Percentiles rank a stretch among this genome's conserved stretches.
Evolutionary conservation across 2,329 filamentous ascomycete species (phyloP).

Genomic region (Paecilomyces formosus): DNA sequence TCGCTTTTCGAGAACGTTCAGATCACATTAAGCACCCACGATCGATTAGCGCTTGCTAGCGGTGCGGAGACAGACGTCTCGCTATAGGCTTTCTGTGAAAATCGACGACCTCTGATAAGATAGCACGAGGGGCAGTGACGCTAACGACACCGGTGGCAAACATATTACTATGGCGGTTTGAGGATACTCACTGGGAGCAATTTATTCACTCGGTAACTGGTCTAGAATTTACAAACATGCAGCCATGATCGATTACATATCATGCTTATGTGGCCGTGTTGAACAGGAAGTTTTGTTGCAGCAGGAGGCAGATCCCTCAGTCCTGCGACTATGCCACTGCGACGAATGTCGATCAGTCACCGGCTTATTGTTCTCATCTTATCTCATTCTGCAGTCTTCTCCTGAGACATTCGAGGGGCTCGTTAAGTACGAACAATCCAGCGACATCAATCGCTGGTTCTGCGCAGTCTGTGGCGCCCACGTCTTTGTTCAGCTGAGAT

Average conservation of each 20-base stretch:
- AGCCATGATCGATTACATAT: slow-evolving; percentile 6
- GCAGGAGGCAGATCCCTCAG: slow-evolving; percentile 10
- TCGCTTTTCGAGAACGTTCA: not conserved
- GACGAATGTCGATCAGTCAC: slow-evolving; percentile 41
- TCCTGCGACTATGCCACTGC: slow-evolving; percentile 46
- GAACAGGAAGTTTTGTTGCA: slow-evolving; percentile 17
- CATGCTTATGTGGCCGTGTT: slow-evolving; percentile 22
- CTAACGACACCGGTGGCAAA: not conserved
- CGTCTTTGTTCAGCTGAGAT: slow-evolving; percentile 22
- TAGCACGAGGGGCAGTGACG: not conserved
- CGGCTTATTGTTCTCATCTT: slow-evolving; percentile 41
- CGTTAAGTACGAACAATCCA: slow-evolving; percentile 37
- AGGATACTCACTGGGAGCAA: not conserved
- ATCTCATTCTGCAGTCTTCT: slow-evolving; percentile 31
- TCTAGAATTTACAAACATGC: not conserved
- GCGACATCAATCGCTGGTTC: slow-evolving; percentile 38
- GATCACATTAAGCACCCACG: not conserved
- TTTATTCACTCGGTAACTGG: not conserved
- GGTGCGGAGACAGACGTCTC: not conserved
- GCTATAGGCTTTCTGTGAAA: not conserved
- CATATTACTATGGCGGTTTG: not conserved
- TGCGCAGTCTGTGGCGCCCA: slow-evolving; percentile 46
- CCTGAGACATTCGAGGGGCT: slow-evolving; percentile 29
- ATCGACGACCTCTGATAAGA: not conserved
- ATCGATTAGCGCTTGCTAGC: not conserved